Percentiles rank a stretch among this genome's conserved stretches.
Evolutionary conservation across 768 basidiomycete species (phyloP).

Genomic region (Clitopilus passeckerianus): DNA sequence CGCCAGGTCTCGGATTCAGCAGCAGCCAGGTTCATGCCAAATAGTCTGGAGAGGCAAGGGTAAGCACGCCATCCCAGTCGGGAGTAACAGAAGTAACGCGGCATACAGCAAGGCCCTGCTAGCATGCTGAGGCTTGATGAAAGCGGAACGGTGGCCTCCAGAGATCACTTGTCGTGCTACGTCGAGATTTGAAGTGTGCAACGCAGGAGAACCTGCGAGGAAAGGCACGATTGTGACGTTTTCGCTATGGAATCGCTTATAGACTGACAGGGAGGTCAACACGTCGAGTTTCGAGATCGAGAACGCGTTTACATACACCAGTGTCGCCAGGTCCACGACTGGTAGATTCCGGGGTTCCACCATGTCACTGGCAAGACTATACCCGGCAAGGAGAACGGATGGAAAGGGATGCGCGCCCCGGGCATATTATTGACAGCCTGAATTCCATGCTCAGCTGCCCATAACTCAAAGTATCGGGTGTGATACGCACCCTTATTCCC

Average conservation of each 20-base stretch:
- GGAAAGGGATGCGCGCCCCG: constrained; percentile 35
- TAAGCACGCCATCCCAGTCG: no score
- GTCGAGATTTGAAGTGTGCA: constrained; percentile 42
- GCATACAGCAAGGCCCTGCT: constrained; percentile 27
- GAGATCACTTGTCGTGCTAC: constrained; percentile 37
- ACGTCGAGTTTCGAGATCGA: not conserved
- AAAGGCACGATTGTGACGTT: constrained; percentile 36
- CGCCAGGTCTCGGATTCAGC: constrained; percentile 40
- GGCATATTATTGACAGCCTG: constrained; percentile 32
- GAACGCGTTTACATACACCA: constrained; percentile 19
- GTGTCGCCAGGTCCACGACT: constrained; percentile 30
- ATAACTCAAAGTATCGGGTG: not conserved
- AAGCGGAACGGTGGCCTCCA: constrained; percentile 33
- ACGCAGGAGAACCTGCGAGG: constrained; percentile 25
- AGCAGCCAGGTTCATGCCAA: constrained; percentile 43
- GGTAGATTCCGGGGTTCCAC: constrained; percentile 36
- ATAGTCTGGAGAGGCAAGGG: constrained; percentile 23
- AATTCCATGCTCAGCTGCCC: not conserved
- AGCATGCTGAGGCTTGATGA: constrained; percentile 31
- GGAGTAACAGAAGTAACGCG: no score
- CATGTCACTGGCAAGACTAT: constrained; percentile 30
- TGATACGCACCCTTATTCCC: constrained; percentile 23
- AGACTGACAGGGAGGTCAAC: constrained; percentile 18
- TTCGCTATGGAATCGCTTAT: constrained; percentile 29
- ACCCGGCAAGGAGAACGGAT: constrained; percentile 33